A percentile compares a stretch with the other conserved stretches of the same genome.
phyloP scores from a whole-genome alignment of 1,284 basidiomycete genomes.

The Coniferiporia weirii region DNA sequence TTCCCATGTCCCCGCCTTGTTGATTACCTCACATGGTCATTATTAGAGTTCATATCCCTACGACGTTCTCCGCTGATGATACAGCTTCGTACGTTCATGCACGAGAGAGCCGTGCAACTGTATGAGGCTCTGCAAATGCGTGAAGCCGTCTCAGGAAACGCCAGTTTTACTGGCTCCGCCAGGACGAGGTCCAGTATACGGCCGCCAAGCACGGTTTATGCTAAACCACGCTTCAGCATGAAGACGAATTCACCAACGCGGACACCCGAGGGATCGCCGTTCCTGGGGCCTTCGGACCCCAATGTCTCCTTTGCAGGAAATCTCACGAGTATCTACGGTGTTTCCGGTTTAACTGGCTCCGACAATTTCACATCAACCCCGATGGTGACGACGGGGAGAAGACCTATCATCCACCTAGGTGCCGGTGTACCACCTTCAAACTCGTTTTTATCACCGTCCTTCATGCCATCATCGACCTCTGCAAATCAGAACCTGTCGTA shows the following conservation, averaged over 20 bases:
- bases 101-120: constrained; percentile 52
- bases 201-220: constrained; percentile 41
- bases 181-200: constrained; percentile 24
- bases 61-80: constrained; percentile 59
- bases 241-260: constrained; percentile 30
- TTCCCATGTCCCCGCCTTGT: constrained; percentile 44
- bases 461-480: constrained; percentile 7
- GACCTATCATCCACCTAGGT: constrained; percentile 54
- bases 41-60: constrained; percentile 62
- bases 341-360: constrained; percentile 22
- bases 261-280: constrained; percentile 50
- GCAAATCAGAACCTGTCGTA: not conserved
- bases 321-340: constrained; percentile 24
- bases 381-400: constrained; percentile 32
- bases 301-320: constrained; percentile 9
- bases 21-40: constrained; percentile 73
- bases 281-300: constrained; percentile 30
- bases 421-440: constrained; percentile 34
- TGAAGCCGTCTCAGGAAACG: constrained; percentile 14
- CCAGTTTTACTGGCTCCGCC: not conserved
- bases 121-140: constrained; percentile 33
- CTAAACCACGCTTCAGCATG: constrained; percentile 39
- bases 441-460: constrained; percentile 31
- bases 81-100: constrained; percentile 58
- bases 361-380: constrained; percentile 29